Conservation (phyloP, 2,329 filamentous ascomycete species). For the Colletotrichum incanum region DNA sequence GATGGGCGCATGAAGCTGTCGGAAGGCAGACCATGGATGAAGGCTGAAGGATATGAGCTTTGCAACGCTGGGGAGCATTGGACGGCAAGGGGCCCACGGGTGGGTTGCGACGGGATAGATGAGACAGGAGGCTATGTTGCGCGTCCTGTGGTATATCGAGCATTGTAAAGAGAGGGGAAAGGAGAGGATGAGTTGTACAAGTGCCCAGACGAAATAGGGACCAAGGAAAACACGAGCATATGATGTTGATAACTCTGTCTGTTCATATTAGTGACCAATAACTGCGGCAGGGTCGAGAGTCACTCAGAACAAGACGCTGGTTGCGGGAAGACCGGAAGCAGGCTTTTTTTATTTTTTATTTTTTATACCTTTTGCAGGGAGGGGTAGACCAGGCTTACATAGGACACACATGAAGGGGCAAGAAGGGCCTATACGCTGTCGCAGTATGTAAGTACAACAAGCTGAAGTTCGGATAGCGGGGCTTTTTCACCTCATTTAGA, state of each 20-base stretch:
- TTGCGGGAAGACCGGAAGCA: constrained; percentile 35
- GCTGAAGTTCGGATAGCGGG: too few species aligned
- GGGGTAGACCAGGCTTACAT: background rate
- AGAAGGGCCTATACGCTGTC: background rate
- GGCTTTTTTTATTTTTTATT: background rate
- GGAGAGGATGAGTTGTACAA: background rate
- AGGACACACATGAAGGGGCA: too few species aligned
- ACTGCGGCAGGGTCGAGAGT: background rate
- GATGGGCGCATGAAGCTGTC: constrained; percentile 26
- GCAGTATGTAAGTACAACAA: too few species aligned
- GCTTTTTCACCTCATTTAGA: too few species aligned
- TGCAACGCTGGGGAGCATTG: constrained; percentile 15
- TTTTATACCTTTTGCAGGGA: too few species aligned
- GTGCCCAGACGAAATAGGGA: background rate
- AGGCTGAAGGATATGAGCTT: constrained; percentile 10
- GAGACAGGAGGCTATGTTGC: constrained; percentile 6
- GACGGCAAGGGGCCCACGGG: constrained; percentile 10
- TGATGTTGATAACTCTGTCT: background rate
- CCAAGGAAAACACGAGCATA: background rate
- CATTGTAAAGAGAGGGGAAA: background rate
- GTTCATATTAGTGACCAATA: background rate
- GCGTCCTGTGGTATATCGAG: background rate
- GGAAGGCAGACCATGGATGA: constrained; percentile 26
- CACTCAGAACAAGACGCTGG: background rate
- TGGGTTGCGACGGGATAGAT: constrained; percentile 24